Evolutionary conservation across 176 grass and related monocot genomes (phyloP).

Genomic region (Phoenix dactylifera): DNA sequence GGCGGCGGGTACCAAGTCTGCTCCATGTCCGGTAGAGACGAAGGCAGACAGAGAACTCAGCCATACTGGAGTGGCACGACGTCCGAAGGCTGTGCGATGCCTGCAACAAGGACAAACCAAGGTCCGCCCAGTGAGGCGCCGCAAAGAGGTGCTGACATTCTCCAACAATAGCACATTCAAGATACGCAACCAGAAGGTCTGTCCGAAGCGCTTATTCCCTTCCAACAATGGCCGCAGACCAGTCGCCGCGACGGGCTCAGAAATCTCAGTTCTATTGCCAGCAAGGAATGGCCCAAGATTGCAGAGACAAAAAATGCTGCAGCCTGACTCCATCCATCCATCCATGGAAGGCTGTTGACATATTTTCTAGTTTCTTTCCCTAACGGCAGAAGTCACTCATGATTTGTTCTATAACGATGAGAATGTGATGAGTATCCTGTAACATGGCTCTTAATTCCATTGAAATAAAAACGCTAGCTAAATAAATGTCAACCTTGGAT

Average conservation of each 20-base stretch:
- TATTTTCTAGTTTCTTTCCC: too few species aligned
- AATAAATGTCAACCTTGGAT: too few species aligned
- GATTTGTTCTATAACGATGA: too few species aligned
- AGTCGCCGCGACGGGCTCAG: neutral
- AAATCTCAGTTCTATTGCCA: slow-evolving; percentile 1
- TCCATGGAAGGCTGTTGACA: neutral
- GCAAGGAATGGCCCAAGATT: slow-evolving; percentile 7
- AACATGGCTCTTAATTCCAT: too few species aligned
- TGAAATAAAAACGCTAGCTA: too few species aligned
- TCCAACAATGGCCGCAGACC: slow-evolving; percentile 35
- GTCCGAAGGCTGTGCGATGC: slow-evolving; percentile 45
- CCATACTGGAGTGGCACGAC: slow-evolving; percentile 27
- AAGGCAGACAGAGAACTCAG: slow-evolving; percentile 10
- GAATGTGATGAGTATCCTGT: too few species aligned
- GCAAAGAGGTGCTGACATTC: slow-evolving; percentile 69
- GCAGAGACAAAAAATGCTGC: slow-evolving; percentile 14
- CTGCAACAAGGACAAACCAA: slow-evolving; percentile 41
- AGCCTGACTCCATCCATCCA: neutral
- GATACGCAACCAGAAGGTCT: slow-evolving; percentile 31
- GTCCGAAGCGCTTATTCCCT: slow-evolving; percentile 55
- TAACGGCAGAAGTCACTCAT: too few species aligned
- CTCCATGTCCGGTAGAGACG: slow-evolving; percentile 54
- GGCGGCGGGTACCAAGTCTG: slow-evolving; percentile 36
- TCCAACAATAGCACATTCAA: slow-evolving; percentile 47
- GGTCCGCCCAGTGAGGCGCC: slow-evolving; percentile 45